A percentile compares a stretch with the other conserved stretches of the same genome.
phyloP scores from a whole-genome alignment of 495 filamentous ascomycete species.

The Tricharina praecox region DNA sequence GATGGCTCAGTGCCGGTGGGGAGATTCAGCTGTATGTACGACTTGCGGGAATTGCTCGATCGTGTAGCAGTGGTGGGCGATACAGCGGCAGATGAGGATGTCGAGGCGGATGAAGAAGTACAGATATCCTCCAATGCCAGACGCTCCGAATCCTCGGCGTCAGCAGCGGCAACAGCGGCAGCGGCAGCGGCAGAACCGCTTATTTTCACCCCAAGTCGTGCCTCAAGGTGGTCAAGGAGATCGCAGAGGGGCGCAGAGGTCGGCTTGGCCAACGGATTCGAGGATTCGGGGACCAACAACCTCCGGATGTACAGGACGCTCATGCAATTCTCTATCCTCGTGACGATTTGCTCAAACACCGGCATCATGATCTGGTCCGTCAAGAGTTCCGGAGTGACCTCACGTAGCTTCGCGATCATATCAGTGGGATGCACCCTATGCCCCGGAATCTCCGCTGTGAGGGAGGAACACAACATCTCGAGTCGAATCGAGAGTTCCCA shows the following conservation, averaged over 20 bases:
- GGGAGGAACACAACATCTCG: slow-evolving; percentile 75
- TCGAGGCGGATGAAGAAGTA: neutral
- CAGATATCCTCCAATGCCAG: no score
- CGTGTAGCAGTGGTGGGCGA: slow-evolving; percentile 3
- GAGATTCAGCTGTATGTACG: neutral
- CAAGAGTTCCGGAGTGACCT: slow-evolving; percentile 59
- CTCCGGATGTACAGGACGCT: slow-evolving; percentile 17
- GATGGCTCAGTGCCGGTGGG: no score
- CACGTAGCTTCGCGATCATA: slow-evolving; percentile 64
- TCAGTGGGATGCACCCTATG: slow-evolving; percentile 62
- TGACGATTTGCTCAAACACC: slow-evolving; percentile 85
- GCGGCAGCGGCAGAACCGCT: neutral
- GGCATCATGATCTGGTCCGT: slow-evolving; percentile 70
- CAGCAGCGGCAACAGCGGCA: neutral
- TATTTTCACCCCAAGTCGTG: slow-evolving; percentile 11
- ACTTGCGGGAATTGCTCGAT: neutral
- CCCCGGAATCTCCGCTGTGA: slow-evolving; percentile 35
- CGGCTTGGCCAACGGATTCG: slow-evolving; percentile 1
- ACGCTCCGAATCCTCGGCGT: slow-evolving; percentile 1
- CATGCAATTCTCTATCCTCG: slow-evolving; percentile 54
- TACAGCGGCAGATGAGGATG: slow-evolving; percentile 1
- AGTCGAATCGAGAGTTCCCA: slow-evolving; percentile 81
- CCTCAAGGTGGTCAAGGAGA: slow-evolving; percentile 14
- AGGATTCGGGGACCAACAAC: slow-evolving; percentile 7
- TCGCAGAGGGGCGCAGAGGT: slow-evolving; percentile 11